Base-by-base conservation (phyloP, 345 rosid species). In the Durio zibethinus region DNA sequence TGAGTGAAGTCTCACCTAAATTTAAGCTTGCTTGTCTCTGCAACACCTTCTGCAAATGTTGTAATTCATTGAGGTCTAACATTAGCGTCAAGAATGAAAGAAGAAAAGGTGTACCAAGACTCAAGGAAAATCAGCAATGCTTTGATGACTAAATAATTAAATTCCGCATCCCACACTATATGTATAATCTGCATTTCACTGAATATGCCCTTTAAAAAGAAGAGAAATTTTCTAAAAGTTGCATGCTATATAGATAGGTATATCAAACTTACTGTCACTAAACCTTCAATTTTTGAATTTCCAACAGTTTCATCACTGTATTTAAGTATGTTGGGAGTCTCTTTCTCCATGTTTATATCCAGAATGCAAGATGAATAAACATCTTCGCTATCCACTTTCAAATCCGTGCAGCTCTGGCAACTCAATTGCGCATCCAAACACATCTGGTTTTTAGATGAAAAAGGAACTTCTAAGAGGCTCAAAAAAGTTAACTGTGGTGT, bases 11-110 rank as follows among this genome's bases (percentile, higher is more conserved):
- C 79, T 80, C 79, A 81, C 98, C 94, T 21, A 87, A 83, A 62
- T 79, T 89, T 63, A 90, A 79, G 89, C 98, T 95, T 52, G 87
- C 88, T 82, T 93, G 99, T 82, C 98, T 89, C 86, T 89, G 93
- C 83, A 95, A 79, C 65, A 88, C 83, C 84, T 88, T 93, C 77
- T 89, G 94, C 87, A 84, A 61, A 74, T 87, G 87, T 90, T 89
- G 84, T 20, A 72, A 83, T 64, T 61, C 64, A 76, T 62, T 42
- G 76, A 72, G 54, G 59, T 40, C 21, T 21, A 67, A 29, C 74
- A 77, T 67, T 50, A 61, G 76, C 47, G 61, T 76, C 42, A 53
- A 45, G 57, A 8, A 50, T 45, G 56, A 80, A 45, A 69, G 12
- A 38, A 29, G 48, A 47, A 29, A 25, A 61, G 31, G 16, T 50